Evolutionary conservation across 2,329 filamentous ascomycete species (phyloP), one percentile per base, ranked within the genome.

Genomic region (Cercospora berteroae): DNA sequence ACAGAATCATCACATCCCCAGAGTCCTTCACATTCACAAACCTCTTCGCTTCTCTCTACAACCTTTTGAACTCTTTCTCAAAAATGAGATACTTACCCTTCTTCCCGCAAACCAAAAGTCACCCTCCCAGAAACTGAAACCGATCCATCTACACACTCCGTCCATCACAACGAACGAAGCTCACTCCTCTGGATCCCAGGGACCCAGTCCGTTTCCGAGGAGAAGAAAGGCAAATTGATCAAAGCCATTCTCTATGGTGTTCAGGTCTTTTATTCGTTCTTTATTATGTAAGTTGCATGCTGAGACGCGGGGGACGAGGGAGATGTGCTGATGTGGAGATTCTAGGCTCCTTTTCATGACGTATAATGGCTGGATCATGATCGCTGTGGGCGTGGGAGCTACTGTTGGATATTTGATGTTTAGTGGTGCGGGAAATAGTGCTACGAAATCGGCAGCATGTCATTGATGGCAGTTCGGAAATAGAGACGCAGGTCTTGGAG

Each of bases 351-450:
- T 99, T 23, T 99, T 99, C 81, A 99, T 99, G 95, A 99, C 95
- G n/a, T 99, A 99, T 82, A 99, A 99, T 76, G 95, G 95, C 65
- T 96, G 92, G 89, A 89, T 99, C 73, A 99, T 99, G 95, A 81
- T 96, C 72, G 87, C 94, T 3, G 94, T 98, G 16, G 91, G 91
- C 0, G 83, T 96, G 9, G 95, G 95, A 16, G 94, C 94, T 0
- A 96, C 96, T 72, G 80, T 96, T 55, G 95, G 95, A 52, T 97
- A 96, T 77, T 78, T 97, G 68, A 74, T 90, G 55, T 99, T 97
- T 81, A 90, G 92, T 16, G 86, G 88, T 65, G 83, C 88, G 0
- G 31, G 31, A 25, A 52, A 33, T 6, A 85, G 88, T 63, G 87
- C 90, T 7, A 89, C 89, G 29, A 97, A 96, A 84, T 90, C 93